phyloP scores from a whole-genome alignment of 768 basidiomycete genomes.

The Phallus indusiatus region DNA sequence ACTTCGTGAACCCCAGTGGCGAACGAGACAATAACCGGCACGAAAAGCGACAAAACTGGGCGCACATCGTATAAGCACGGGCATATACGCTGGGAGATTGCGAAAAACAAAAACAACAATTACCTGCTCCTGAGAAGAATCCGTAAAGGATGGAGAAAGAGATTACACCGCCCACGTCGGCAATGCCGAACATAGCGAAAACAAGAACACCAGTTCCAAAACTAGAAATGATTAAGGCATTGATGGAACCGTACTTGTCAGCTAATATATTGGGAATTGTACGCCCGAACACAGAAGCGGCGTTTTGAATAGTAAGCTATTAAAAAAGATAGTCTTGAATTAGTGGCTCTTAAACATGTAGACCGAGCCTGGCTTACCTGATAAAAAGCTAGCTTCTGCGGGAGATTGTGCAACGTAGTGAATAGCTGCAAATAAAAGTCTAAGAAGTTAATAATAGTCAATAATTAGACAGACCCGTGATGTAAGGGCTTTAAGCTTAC shows the following conservation, averaged over 20 bases:
- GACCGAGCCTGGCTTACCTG: conserved; percentile 26
- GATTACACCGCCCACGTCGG: conserved; percentile 25
- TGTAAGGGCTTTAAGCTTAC: neutral
- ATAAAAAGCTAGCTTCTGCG: conserved; percentile 43
- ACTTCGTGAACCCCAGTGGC: conserved; percentile 40
- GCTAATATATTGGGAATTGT: conserved; percentile 36
- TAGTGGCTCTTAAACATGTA: conserved; percentile 15
- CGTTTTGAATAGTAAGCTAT: conserved; percentile 46
- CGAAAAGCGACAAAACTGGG: conserved; percentile 18
- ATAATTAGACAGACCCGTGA: neutral
- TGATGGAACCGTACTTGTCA: conserved; percentile 34
- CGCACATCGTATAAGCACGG: neutral
- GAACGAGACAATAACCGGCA: conserved; percentile 35
- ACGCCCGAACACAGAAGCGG: conserved; percentile 40
- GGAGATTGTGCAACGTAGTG: conserved; percentile 37
- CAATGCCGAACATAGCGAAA: conserved; percentile 35
- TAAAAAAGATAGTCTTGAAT: conserved; percentile 9
- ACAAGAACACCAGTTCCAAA: conserved; percentile 26
- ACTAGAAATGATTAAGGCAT: conserved; percentile 29
- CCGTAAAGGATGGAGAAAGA: conserved; percentile 35
- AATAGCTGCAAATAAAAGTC: conserved; percentile 51
- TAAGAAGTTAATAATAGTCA: conserved; percentile 32
- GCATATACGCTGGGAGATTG: neutral
- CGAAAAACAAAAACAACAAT: neutral
- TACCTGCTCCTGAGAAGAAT: conserved; percentile 37